Evolutionary conservation across 306 rosid species (phyloP).

Genomic region (Datisca glomerata): DNA sequence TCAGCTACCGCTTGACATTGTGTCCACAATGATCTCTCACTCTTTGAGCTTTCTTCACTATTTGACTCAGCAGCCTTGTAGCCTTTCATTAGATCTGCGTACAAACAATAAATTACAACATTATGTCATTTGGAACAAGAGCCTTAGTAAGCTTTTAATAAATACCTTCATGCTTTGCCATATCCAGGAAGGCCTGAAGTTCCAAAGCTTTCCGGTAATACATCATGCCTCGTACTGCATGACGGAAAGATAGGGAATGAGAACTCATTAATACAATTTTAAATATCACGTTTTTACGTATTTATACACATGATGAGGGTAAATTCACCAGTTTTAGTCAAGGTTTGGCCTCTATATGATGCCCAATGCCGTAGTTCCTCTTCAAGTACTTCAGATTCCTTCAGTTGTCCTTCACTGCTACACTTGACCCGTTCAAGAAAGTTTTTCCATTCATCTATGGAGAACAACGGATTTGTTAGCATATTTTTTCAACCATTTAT

Average conservation of each 20-base stretch:
- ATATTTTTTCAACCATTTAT: constrained; percentile 7
- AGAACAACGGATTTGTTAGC: constrained; percentile 13
- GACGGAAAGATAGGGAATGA: constrained; percentile 1
- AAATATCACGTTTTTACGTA: too few relatives aligned
- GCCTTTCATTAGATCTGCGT: constrained; percentile 65
- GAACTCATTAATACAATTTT: too few relatives aligned
- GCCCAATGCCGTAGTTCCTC: constrained; percentile 92
- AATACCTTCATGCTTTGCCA: constrained; percentile 79
- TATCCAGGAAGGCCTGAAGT: constrained; percentile 95
- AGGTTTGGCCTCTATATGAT: constrained; percentile 89
- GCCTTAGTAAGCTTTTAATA: constrained; percentile 7
- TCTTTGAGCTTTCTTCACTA: constrained; percentile 27
- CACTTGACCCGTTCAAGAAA: constrained; percentile 60
- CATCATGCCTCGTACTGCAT: constrained; percentile 90
- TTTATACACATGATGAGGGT: constrained; percentile 5
- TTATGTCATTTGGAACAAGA: too few relatives aligned
- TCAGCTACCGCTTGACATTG: constrained; percentile 84
- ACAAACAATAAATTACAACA: constrained; percentile 16
- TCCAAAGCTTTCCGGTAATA: constrained; percentile 89
- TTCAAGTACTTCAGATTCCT: constrained; percentile 27
- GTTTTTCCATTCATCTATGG: constrained; percentile 85
- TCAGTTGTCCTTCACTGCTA: constrained; percentile 42
- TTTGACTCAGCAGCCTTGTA: constrained; percentile 86
- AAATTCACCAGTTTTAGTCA: constrained; percentile 83
- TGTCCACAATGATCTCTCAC: constrained; percentile 57